phyloP scores from a whole-genome alignment of 2,329 filamentous ascomycete genomes.

The Tolypocladium ovalisporum region DNA sequence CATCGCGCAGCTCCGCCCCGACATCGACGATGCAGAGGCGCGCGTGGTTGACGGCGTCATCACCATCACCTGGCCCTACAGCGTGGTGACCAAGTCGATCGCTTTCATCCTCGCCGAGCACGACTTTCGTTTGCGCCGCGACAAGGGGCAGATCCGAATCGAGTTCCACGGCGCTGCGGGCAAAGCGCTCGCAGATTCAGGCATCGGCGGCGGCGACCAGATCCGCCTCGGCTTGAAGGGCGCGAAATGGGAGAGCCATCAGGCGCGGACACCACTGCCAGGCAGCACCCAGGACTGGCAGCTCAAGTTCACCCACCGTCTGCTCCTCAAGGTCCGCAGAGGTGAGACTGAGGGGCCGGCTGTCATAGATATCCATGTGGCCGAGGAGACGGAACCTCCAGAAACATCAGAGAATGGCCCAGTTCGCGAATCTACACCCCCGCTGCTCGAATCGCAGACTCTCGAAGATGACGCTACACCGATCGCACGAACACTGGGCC shows the following conservation, averaged over 20 bases:
- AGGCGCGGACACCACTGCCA: slow-evolving; percentile 33
- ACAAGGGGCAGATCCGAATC: slow-evolving; percentile 70
- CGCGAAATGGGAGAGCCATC: slow-evolving; percentile 50
- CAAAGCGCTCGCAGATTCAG: slow-evolving; percentile 53
- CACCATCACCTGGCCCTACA: slow-evolving; percentile 87
- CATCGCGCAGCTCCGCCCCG: slow-evolving; percentile 44
- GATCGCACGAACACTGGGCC: neutral
- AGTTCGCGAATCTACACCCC: neutral
- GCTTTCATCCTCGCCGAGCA: slow-evolving; percentile 76
- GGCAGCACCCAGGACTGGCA: slow-evolving; percentile 48
- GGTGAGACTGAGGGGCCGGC: slow-evolving; percentile 36
- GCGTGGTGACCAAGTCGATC: slow-evolving; percentile 60
- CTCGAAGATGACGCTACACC: slow-evolving; percentile 1
- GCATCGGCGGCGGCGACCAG: slow-evolving; percentile 68
- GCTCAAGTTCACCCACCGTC: slow-evolving; percentile 39
- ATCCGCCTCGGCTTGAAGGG: slow-evolving; percentile 60
- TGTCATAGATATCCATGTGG: slow-evolving; percentile 39
- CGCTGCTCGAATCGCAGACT: neutral
- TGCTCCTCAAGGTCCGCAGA: slow-evolving; percentile 31
- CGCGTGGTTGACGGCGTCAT: slow-evolving; percentile 57
- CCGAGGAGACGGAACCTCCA: slow-evolving; percentile 9
- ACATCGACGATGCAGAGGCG: slow-evolving; percentile 26
- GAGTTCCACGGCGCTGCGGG: slow-evolving; percentile 63
- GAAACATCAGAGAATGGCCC: neutral
- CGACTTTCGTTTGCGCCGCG: slow-evolving; percentile 68